Evolutionary conservation across 805 yeast genomes (phyloP), one percentile per base, ranked within the genome.

Genomic region (Blastobotrys terrestris): DNA sequence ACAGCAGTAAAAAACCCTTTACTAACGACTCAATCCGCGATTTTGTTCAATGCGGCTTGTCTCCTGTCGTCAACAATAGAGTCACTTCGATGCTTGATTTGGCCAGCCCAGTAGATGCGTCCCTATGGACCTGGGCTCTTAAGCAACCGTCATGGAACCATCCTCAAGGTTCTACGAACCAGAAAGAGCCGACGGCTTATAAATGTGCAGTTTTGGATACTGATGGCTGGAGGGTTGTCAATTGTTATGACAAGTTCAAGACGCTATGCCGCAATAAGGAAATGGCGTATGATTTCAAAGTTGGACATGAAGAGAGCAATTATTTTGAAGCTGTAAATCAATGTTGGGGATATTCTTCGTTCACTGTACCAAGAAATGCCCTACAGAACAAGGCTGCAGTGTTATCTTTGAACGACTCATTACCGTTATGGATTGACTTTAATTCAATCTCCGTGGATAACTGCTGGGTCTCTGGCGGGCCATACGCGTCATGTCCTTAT

Each of bases 391-490:
- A 55, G 53, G 52, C 60, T 39, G 64, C 66, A 1, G 49, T 51
- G 20, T 53, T 55, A 15, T 46, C 53, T 2, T 20, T 58, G 19
- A 22, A 45, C 20, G 39, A 26, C 13, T 8, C 39, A n/a, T 67
- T 59, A 13, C 78, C 79, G 0, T 71, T 81, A 0, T 91, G 97
- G 97, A 78, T 89, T 2, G 89, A 88, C 67, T 60, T 89, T 57
- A 91, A 92, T 64, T 87, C 91, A 15, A 75, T 92, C 19, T 78
- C 87, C 0, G 81, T 83, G 18, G 69, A 76, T 2, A 78, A 81
- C 51, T 91, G 98, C 63, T 92, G 94, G 91, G 90, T 90, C 3
- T 67, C 78, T 11, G 96, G 96, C 0, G 96, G 96, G 0, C 80
- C 88, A 0, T 74, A 79, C 55, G 84, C 92, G 0, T 63, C 70